Evolutionary conservation across 1,284 basidiomycete species (phyloP), one percentile per base, ranked within the genome.

Genomic region (Malassezia sympodialis): DNA sequence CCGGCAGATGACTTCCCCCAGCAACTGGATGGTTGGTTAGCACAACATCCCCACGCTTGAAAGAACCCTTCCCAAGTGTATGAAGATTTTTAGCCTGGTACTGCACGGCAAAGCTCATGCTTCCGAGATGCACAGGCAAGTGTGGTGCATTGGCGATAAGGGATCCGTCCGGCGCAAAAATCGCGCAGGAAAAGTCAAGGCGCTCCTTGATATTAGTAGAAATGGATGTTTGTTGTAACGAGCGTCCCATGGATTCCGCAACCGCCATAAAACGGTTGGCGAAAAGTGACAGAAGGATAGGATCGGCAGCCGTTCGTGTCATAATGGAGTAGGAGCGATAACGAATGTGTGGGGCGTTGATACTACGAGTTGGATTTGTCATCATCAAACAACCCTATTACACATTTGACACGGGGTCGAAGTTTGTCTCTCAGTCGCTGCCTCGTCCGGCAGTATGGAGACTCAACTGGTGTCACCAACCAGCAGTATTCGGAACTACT

Each of bases 191-290:
- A 73, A 87, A 90, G 75, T 90, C 88, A 23, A 90, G 80, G 4
- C 88, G 81, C 72, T 90, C 87, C 75, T 90, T 89, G 79, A 90
- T 90, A 70, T 90, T 90, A 17, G 87, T 89, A 65, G 84, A 86
- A 65, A 93, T 90, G 2, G 87, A 84, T 0, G 89, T 91, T 76
- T 93, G 87, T 44, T 73, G 87, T 10, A 93, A 79, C 0, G 86
- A 86, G 30, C 86, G 80, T 27, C 89, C 90, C 89, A 91, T 93
- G 3, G 89, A 88, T 74, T 93, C 87, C 5, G 88, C 88, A 10
- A 90, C 85, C 68, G 84, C 84, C 86, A 90, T 90, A 78, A 90
- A 90, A 51, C 89, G 83, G 69, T 91, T 90, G 23, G 87, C 87
- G 67, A 91, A 91, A 27, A 93, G 81, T 0, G 88, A 89, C 51